phyloP scores from a whole-genome alignment of 805 yeast genomes.

The Zygosaccharomyces bailii region DNA sequence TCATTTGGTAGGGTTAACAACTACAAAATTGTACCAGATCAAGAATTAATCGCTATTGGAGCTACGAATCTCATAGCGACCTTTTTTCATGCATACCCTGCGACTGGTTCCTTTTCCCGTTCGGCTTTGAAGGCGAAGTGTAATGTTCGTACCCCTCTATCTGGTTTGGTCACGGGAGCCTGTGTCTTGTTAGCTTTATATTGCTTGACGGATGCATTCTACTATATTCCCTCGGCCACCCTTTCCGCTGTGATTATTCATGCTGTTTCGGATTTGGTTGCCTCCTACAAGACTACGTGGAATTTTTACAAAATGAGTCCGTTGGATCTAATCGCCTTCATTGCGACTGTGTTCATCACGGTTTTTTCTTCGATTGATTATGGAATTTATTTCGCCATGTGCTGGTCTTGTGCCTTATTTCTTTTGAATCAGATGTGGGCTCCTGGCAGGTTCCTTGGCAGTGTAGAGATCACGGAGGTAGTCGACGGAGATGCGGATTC shows the following conservation, averaged over 20 bases:
- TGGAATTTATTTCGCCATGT: constrained; percentile 88
- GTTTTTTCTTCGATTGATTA: constrained; percentile 77
- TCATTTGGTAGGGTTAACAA: constrained; percentile 91
- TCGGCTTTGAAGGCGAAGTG: constrained; percentile 93
- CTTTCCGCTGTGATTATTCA: constrained; percentile 86
- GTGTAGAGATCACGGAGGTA: constrained; percentile 68
- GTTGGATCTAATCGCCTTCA: constrained; percentile 66
- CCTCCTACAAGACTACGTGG: constrained; percentile 64
- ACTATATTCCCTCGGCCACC: constrained; percentile 86
- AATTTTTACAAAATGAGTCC: constrained; percentile 72
- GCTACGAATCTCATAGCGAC: constrained; percentile 87
- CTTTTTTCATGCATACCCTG: constrained; percentile 89
- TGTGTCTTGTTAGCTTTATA: constrained; percentile 86
- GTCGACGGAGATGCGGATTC: constrained; percentile 51
- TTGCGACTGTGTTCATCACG: constrained; percentile 68
- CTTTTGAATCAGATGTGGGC: constrained; percentile 78
- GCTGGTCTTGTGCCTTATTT: constrained; percentile 73
- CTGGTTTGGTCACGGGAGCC: constrained; percentile 85
- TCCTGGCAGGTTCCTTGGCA: constrained; percentile 77
- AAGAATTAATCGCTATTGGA: constrained; percentile 92
- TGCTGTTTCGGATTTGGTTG: constrained; percentile 83
- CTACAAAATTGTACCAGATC: constrained; percentile 87
- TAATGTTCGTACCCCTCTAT: constrained; percentile 91
- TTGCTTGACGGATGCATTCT: constrained; percentile 78
- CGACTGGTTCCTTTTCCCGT: constrained; percentile 93